A percentile compares a stretch with the other conserved stretches of the same genome.
These are phyloP conservation scores for Beauveria medogensis DNA, from an alignment of 2,329 filamentous ascomycete species.

Conservation along the genomic window DNA sequence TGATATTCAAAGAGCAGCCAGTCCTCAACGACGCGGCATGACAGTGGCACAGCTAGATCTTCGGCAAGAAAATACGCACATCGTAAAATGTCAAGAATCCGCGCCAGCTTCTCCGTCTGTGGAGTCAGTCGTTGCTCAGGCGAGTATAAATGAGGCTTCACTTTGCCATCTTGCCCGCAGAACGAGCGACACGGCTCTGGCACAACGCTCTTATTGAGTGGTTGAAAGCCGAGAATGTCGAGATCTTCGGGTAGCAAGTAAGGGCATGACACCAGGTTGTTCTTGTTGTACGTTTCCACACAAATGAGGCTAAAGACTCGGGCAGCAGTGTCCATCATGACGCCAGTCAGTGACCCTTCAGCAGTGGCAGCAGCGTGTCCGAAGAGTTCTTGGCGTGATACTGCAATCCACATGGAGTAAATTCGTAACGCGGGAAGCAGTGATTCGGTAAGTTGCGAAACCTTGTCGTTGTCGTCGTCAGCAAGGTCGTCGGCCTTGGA, in stretches of 20 bases:
- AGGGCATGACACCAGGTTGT: conserved; percentile 30
- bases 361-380: conserved; percentile 34
- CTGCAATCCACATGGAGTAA: conserved; percentile 46
- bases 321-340: conserved; percentile 39
- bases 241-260: conserved; percentile 47
- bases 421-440: conserved; percentile 45
- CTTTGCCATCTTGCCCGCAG: conserved; percentile 24
- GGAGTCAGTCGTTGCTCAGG: conserved; percentile 23
- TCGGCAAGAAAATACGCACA: conserved; percentile 41
- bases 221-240: conserved; percentile 35
- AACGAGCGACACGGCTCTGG: conserved; percentile 33
- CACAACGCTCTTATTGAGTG: conserved; percentile 31
- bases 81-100: conserved; percentile 40
- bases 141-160: conserved; percentile 31
- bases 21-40: conserved; percentile 19
- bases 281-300: conserved; percentile 31
- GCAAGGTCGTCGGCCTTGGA: conserved; percentile 16
- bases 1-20: conserved; percentile 27
- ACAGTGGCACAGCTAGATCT: conserved; percentile 32
- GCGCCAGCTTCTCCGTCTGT: conserved; percentile 33
- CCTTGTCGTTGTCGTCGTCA: conserved; percentile 20
- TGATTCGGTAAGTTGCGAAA: conserved; percentile 31
- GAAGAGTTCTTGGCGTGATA: conserved; percentile 37
- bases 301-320: conserved; percentile 42
- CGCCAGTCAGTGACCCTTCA: conserved; percentile 32